Conservation (phyloP, 176 grass and related monocot genomes). For the Carex parvula region DNA sequence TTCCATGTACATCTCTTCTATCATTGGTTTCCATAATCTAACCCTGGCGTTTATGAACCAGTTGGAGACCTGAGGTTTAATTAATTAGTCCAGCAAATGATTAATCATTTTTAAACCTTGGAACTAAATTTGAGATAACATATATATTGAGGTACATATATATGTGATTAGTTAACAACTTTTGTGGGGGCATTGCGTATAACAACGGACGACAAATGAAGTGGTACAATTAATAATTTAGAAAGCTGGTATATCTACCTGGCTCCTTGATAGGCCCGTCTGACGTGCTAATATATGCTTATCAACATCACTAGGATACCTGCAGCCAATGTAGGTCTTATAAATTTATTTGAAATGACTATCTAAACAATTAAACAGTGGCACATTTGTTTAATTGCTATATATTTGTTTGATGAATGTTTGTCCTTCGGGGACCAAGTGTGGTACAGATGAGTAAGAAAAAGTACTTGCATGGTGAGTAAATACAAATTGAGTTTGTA, state of each 20-base stretch:
- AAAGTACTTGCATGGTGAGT: neutral
- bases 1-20: slow-evolving; percentile 96
- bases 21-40: slow-evolving; percentile 93
- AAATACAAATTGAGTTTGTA: neutral
- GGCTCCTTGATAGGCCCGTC: slow-evolving; percentile 87
- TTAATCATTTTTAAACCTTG: neutral
- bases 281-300: slow-evolving; percentile 95
- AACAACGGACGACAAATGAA: neutral
- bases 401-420: neutral
- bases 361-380: slow-evolving; percentile 18
- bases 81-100: neutral
- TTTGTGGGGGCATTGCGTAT: slow-evolving; percentile 17
- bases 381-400: neutral
- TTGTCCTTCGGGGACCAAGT: neutral
- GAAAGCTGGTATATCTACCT: slow-evolving; percentile 42
- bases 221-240: slow-evolving; percentile 7
- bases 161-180: slow-evolving; percentile 12
- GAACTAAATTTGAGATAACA: slow-evolving; percentile 16
- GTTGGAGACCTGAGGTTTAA: slow-evolving; percentile 61
- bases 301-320: slow-evolving; percentile 94
- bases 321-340: slow-evolving; percentile 28
- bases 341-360: neutral
- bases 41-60: slow-evolving; percentile 86
- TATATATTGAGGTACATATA: slow-evolving; percentile 12
- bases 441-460: neutral